These are phyloP conservation scores for Fusarium redolens DNA, from an alignment of 2,329 filamentous ascomycete species.

Conservation along the genomic window DNA sequence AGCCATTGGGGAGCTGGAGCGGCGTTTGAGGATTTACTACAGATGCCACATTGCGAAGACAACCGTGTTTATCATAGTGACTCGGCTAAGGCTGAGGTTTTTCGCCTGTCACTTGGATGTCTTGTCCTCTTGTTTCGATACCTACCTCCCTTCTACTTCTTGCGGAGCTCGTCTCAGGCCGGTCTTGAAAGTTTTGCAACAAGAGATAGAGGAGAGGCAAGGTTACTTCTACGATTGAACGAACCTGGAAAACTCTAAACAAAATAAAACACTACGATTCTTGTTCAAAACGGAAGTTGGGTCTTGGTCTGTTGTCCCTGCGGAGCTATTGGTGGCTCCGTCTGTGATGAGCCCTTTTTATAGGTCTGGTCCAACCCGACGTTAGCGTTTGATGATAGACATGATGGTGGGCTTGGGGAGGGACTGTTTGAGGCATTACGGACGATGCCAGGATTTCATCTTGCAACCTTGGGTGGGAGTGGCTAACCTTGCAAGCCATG, in stretches of 20 bases:
- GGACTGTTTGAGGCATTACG: conserved; percentile 14
- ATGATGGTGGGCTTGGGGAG: conserved; percentile 16
- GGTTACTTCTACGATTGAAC: conserved; percentile 43
- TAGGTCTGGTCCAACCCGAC: not conserved
- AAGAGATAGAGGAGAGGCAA: conserved; percentile 31
- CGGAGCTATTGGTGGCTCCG: conserved; percentile 16
- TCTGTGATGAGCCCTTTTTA: conserved; percentile 9
- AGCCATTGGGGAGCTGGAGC: conserved; percentile 42
- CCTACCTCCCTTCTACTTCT: conserved; percentile 35
- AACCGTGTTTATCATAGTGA: conserved; percentile 26
- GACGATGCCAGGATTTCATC: conserved; percentile 17
- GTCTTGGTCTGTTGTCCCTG: conserved; percentile 29
- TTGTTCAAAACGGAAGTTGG: conserved; percentile 27
- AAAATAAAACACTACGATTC: conserved; percentile 34
- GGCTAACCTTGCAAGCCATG: conserved; percentile 18
- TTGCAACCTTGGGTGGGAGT: not conserved
- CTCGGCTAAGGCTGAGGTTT: conserved; percentile 21
- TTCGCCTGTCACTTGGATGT: conserved; percentile 38
- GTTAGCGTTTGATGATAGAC: conserved; percentile 12
- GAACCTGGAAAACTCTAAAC: conserved; percentile 33
- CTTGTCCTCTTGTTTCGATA: conserved; percentile 34
- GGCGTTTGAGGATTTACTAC: conserved; percentile 27
- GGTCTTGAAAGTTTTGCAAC: conserved; percentile 43
- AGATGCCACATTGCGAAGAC: conserved; percentile 31
- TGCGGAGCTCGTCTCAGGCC: conserved; percentile 38